Conservation (phyloP, 441 rosid genomes). For the Biscutella laevigata region DNA sequence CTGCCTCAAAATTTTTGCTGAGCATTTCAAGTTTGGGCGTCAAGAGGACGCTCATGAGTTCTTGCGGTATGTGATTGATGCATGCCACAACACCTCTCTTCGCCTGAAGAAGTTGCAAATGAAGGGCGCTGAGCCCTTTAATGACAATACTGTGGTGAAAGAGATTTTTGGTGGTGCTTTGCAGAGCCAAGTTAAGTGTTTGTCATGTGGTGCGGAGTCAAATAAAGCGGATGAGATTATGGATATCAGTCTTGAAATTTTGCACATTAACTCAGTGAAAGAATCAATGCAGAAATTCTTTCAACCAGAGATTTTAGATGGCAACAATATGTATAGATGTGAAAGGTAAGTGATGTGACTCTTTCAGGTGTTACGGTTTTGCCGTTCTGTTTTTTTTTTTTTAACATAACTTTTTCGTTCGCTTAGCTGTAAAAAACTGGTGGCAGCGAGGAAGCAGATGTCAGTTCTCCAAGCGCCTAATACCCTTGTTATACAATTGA, state of each 20-base stretch:
- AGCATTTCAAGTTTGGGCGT: conserved; percentile 64
- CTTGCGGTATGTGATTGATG: conserved; percentile 79
- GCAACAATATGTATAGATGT: conserved; percentile 81
- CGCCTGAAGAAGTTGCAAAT: conserved; percentile 67
- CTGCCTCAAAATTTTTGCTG: conserved; percentile 61
- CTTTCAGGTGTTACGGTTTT: background rate
- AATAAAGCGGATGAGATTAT: conserved; percentile 89
- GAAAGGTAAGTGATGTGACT: conserved; percentile 49
- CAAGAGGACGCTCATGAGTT: conserved; percentile 98
- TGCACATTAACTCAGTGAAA: conserved; percentile 50
- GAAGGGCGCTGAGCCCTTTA: conserved; percentile 31
- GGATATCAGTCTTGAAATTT: conserved; percentile 85
- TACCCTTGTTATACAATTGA: conserved; percentile 80
- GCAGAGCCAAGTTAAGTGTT: conserved; percentile 93
- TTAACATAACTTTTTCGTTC: conserved; percentile 22
- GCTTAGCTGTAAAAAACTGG: conserved; percentile 88
- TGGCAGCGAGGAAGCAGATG: conserved; percentile 92
- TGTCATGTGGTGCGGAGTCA: conserved; percentile 73
- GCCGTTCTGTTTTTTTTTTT: background rate
- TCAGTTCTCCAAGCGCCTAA: conserved; percentile 80
- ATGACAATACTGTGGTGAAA: conserved; percentile 48
- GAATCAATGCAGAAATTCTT: conserved; percentile 90
- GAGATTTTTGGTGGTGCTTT: conserved; percentile 88
- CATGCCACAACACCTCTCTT: conserved; percentile 82
- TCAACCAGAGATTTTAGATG: conserved; percentile 84